Conservation (phyloP, 2,329 filamentous ascomycete genomes). For the Apiospora aurea region DNA sequence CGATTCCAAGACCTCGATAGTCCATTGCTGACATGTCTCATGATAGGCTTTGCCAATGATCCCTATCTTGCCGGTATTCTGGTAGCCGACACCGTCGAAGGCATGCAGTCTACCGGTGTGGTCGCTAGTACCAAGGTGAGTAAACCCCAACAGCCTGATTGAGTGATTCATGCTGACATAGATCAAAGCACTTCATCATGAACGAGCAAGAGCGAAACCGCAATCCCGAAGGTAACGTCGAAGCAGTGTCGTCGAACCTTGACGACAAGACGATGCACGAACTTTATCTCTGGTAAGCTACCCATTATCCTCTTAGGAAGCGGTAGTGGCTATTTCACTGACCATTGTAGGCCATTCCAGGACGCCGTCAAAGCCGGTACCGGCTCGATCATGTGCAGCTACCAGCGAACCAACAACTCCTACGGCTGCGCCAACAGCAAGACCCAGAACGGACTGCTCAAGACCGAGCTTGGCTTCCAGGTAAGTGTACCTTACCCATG, state of each 20-base stretch:
- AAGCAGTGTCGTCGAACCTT: conserved; percentile 61
- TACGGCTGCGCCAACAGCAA: conserved; percentile 76
- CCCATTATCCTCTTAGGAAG: no score
- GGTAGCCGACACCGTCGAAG: conserved; percentile 63
- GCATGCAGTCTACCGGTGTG: conserved; percentile 74
- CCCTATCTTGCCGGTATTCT: conserved; percentile 65
- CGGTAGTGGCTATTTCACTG: not conserved
- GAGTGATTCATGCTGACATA: not conserved
- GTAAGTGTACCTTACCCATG: conserved; percentile 33
- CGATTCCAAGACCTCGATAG: not conserved
- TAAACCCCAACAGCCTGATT: not conserved
- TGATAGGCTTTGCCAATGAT: conserved; percentile 52
- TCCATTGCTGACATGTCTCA: not conserved
- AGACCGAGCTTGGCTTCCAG: conserved; percentile 65
- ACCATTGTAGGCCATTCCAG: conserved; percentile 64
- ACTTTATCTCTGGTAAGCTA: conserved; percentile 67
- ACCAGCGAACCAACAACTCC: conserved; percentile 75
- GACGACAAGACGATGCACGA: conserved; percentile 67
- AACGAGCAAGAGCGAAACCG: conserved; percentile 81
- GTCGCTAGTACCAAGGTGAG: conserved; percentile 67
- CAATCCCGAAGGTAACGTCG: conserved; percentile 65
- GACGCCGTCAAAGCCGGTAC: conserved; percentile 70
- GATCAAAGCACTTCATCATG: conserved; percentile 62
- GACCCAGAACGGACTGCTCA: conserved; percentile 71
- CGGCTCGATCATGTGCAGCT: conserved; percentile 66